Conservation (phyloP, 164 flowering plant genomes). For the Dillenia turbinata region DNA sequence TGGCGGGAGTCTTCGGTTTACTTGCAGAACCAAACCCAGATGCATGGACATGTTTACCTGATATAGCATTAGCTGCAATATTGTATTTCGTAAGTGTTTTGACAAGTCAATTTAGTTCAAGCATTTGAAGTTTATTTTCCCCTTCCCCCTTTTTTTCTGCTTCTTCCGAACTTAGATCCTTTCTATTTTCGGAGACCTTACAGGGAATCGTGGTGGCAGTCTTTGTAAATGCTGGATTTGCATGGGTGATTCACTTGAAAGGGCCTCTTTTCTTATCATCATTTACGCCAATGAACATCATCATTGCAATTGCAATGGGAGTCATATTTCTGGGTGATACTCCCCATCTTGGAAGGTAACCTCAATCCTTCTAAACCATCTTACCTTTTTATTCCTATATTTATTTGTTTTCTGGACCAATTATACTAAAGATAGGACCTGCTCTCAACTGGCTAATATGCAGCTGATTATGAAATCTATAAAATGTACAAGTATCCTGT, state of each 20-base stretch:
- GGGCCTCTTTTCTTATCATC: conserved; percentile 50
- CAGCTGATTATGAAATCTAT: too few relatives aligned
- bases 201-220: conserved; percentile 35
- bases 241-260: conserved; percentile 42
- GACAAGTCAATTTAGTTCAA: too few relatives aligned
- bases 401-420: too few relatives aligned
- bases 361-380: background rate
- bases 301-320: conserved; percentile 36
- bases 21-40: conserved; percentile 23
- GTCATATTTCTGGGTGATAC: conserved; percentile 39
- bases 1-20: conserved; percentile 17
- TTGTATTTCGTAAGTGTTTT: conserved; percentile 32
- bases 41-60: conserved; percentile 30
- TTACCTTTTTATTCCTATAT: too few relatives aligned
- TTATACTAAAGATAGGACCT: too few relatives aligned
- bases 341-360: conserved; percentile 52
- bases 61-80: conserved; percentile 26
- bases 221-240: conserved; percentile 17
- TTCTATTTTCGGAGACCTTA: background rate
- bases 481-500: too few relatives aligned
- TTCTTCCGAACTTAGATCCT: background rate
- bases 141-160: too few relatives aligned
- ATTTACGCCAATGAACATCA: conserved; percentile 45
- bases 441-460: too few relatives aligned
- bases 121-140: too few relatives aligned